These are phyloP conservation scores for Capronia americana DNA, from an alignment of 2,329 filamentous ascomycete genomes.

Conservation along the genomic window DNA sequence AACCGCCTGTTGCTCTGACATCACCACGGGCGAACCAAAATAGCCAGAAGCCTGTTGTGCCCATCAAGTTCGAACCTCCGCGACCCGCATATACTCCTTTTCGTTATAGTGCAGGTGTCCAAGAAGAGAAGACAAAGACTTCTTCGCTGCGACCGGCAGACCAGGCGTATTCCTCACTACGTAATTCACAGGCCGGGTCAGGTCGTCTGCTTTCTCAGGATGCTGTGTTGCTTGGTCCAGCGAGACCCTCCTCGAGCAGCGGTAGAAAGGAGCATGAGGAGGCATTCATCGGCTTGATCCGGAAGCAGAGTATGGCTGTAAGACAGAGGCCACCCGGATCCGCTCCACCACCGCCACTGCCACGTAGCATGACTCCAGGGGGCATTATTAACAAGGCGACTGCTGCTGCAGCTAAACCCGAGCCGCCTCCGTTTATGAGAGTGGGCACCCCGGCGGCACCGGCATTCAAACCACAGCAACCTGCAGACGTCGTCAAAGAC, in stretches of 20 bases:
- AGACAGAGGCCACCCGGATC: constrained; percentile 29
- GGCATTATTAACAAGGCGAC: constrained; percentile 32
- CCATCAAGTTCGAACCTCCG: constrained; percentile 45
- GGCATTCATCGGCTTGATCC: constrained; percentile 55
- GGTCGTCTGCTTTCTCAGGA: constrained; percentile 52
- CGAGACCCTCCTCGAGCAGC: constrained; percentile 36
- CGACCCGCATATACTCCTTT: constrained; percentile 54
- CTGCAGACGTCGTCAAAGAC: constrained; percentile 23
- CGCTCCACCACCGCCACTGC: constrained; percentile 18
- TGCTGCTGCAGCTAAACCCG: constrained; percentile 35
- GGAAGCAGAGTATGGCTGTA: constrained; percentile 50
- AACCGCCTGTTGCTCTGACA: constrained; percentile 7
- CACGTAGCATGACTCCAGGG: constrained; percentile 44
- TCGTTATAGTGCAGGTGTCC: constrained; percentile 52
- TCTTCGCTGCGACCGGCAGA: constrained; percentile 51
- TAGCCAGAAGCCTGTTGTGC: constrained; percentile 25
- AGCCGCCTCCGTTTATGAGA: constrained; percentile 45
- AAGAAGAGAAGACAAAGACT: constrained; percentile 48
- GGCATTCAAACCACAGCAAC: background rate
- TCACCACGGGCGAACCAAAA: constrained; percentile 17
- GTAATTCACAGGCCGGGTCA: constrained; percentile 53
- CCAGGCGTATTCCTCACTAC: constrained; percentile 55
- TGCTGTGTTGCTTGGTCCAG: constrained; percentile 31
- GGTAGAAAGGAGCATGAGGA: constrained; percentile 48
- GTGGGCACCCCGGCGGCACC: constrained; percentile 36